A percentile compares a stretch with the other conserved stretches of the same genome.
These are phyloP conservation scores for Neonectria neomacrospora DNA, from an alignment of 2,329 filamentous ascomycete genomes.

Conservation along the genomic window DNA sequence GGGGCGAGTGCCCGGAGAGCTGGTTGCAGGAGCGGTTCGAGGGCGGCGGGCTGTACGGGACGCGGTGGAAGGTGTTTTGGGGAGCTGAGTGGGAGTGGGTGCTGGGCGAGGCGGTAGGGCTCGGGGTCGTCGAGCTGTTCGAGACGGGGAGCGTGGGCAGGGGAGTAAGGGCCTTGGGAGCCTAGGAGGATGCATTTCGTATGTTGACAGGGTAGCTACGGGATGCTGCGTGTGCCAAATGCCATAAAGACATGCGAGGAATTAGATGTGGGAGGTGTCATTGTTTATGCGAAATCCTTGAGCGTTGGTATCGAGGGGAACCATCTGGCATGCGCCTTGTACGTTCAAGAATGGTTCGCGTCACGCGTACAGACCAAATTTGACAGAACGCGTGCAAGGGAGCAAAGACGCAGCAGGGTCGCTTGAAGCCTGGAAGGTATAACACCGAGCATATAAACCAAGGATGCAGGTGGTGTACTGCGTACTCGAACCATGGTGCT, in stretches of 20 bases:
- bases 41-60: constrained; percentile 61
- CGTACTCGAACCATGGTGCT: not conserved
- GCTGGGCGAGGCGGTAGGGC: constrained; percentile 75
- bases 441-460: constrained; percentile 1
- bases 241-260: not conserved
- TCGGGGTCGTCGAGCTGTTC: constrained; percentile 78
- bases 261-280: not conserved
- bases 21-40: constrained; percentile 77
- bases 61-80: constrained; percentile 73
- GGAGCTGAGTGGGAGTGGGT: constrained; percentile 79
- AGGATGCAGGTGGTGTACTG: not conserved
- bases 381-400: not conserved
- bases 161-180: constrained; percentile 64
- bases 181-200: constrained; percentile 19
- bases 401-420: no score
- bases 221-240: not conserved
- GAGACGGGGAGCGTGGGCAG: constrained; percentile 79
- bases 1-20: constrained; percentile 71
- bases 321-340: not conserved
- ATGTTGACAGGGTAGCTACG: not conserved
- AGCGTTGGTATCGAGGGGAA: not conserved
- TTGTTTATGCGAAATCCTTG: not conserved
- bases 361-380: not conserved
- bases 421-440: not conserved
- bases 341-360: not conserved